Percentiles rank a stretch among this genome's conserved stretches.
Conservation (phyloP, 116 monocot species). For the Trichopus zeylanicus region DNA sequence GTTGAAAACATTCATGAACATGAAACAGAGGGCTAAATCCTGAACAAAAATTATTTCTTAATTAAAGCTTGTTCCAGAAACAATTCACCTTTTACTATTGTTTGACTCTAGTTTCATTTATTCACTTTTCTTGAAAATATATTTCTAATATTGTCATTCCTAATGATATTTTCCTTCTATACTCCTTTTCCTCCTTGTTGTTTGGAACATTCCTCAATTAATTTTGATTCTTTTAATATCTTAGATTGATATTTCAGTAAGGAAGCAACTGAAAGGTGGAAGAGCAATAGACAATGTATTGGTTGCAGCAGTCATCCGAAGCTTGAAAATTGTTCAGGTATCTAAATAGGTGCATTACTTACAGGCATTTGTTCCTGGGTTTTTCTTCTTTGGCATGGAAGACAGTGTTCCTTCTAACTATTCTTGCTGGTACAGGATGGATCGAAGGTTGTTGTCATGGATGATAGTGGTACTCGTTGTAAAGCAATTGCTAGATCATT, state of each 20-base stretch:
- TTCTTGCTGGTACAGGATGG: constrained; percentile 25
- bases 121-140: too few species aligned
- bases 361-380: neutral
- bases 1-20: neutral
- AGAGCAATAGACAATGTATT: constrained; percentile 62
- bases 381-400: too few species aligned
- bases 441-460: constrained; percentile 84
- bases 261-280: constrained; percentile 45
- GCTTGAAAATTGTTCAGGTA: constrained; percentile 70
- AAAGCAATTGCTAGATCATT: constrained; percentile 86
- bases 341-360: neutral
- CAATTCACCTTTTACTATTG: neutral
- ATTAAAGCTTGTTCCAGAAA: neutral
- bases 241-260: constrained; percentile 65
- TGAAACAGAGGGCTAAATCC: neutral
- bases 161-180: neutral
- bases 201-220: neutral
- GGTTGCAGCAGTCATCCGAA: constrained; percentile 65
- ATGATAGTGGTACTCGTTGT: constrained; percentile 52
- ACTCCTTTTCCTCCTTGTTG: neutral
- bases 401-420: neutral
- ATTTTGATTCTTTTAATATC: neutral
- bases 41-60: neutral
- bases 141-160: neutral
- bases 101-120: too few species aligned